Evolutionary conservation across 2,329 filamentous ascomycete species (phyloP), one percentile per base, ranked within the genome.

Genomic region (Neopestalotiopsis rosae): DNA sequence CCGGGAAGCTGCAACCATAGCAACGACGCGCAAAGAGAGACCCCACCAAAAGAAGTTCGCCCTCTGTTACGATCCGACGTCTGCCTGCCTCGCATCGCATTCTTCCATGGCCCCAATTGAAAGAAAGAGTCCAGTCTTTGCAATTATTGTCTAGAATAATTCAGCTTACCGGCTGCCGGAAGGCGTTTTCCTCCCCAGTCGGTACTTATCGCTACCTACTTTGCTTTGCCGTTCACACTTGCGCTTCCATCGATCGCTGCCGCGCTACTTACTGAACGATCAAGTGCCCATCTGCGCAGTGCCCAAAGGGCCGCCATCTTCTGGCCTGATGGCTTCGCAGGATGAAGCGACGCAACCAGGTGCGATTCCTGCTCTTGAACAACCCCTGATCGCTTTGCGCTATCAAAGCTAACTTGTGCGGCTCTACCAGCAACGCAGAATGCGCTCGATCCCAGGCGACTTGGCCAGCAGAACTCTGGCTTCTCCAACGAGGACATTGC

Each of bases 401-500:
- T 58, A n/a, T 32, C 56, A 40, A 14, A 45, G 62, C n/a, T 56
- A 68, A 64, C 70, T 72, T 58, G 69, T 61, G 28, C 30, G 12
- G 67, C 69, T 68, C 24, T 57, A 66, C 45, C 72, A 89, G 90
- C 91, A 68, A 97, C 94, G 17, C 94, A 97, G 79, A 90, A 90
- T 77, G 89, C 92, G 75, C 84, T 94, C 72, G 94, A 98, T 78
- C 94, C 94, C 56, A 89, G 94, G 71, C 90, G 94, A 67, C 79
- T 93, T 71, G 94, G 94, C 68, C 87, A 91, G 78, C 92, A 94
- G 80, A 93, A 94, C 78, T 96, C 94, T 56, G 94, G 93, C 68
- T 90, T 98, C 70, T 91, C 88, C 66, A 91, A 95, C 73, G 88
- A 93, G 72, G 95, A 97, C 78, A 88, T 96, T 64, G 89, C 93